Conservation (phyloP, 371 early-diverging fungal genomes). For the Rhizopus delemar region DNA sequence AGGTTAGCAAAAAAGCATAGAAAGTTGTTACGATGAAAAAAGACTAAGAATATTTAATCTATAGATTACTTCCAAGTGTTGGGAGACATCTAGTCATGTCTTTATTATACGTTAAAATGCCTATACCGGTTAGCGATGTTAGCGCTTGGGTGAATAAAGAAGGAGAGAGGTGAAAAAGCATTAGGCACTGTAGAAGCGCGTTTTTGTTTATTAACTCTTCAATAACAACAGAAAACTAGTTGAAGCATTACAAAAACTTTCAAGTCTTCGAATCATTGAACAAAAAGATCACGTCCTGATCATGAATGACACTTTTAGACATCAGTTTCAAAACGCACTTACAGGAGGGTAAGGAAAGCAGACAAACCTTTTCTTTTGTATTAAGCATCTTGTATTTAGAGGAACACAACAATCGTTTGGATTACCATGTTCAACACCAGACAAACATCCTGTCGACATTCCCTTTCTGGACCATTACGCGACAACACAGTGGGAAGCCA, state of each 20-base stretch:
- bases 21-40: not conserved
- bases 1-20: conserved; percentile 54
- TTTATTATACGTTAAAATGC: conserved; percentile 72
- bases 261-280: conserved; percentile 68
- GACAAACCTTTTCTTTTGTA: not conserved
- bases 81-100: conserved; percentile 92
- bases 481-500: conserved; percentile 86
- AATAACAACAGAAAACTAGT: conserved; percentile 47
- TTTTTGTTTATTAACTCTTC: too few relatives aligned
- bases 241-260: conserved; percentile 65
- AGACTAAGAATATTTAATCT: not conserved
- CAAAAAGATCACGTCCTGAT: conserved; percentile 45
- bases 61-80: conserved; percentile 79
- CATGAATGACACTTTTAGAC: conserved; percentile 74
- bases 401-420: conserved; percentile 86
- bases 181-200: not conserved
- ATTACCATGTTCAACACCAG: conserved; percentile 61
- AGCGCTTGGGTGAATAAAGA: conserved; percentile 69
- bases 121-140: conserved; percentile 65
- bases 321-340: conserved; percentile 82
- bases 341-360: conserved; percentile 77
- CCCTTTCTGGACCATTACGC: conserved; percentile 81
- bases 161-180: conserved; percentile 45
- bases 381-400: conserved; percentile 32
- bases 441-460: conserved; percentile 70